Conservation (phyloP, 2,329 filamentous ascomycete species). For the Diaporthe helianthi region DNA sequence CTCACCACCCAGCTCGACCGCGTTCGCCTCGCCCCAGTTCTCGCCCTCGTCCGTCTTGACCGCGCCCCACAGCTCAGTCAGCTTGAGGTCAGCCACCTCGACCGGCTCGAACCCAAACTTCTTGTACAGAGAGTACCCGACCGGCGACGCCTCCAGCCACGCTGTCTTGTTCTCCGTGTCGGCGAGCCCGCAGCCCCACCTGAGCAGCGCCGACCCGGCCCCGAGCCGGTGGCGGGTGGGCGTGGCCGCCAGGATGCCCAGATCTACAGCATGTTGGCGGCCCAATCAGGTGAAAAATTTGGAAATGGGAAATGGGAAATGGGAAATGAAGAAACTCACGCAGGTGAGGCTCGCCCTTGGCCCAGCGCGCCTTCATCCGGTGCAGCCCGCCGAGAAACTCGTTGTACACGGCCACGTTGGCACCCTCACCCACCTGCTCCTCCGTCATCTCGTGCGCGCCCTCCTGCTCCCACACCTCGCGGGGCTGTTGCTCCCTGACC, state of each 20-base stretch:
- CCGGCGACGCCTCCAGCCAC: constrained; percentile 41
- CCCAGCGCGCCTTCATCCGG: constrained; percentile 30
- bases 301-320: not conserved
- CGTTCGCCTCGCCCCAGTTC: constrained; percentile 40
- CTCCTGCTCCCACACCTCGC: constrained; percentile 43
- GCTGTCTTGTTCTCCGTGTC: constrained; percentile 39
- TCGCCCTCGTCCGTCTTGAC: constrained; percentile 32
- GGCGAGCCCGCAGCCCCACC: constrained; percentile 39
- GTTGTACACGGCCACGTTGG: constrained; percentile 36
- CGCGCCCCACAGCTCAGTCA: constrained; percentile 19
- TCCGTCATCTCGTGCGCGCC: constrained; percentile 23
- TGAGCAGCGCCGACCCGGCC: constrained; percentile 40
- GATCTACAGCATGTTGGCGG: constrained; percentile 23
- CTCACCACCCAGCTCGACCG: constrained; percentile 36
- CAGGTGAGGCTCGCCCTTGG: constrained; percentile 39
- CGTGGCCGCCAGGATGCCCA: constrained; percentile 39
- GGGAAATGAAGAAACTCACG: constrained; percentile 36
- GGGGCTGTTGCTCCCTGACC: constrained; percentile 36
- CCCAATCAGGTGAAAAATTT: not conserved
- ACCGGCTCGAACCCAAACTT: constrained; percentile 41
- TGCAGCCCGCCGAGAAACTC: constrained; percentile 40
- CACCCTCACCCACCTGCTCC: constrained; percentile 39
- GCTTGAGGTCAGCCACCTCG: constrained; percentile 37
- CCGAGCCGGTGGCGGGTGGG: constrained; percentile 39
- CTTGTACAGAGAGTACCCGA: constrained; percentile 41